phyloP scores from a whole-genome alignment of 352 stramenopile genomes.

The Phytophthora sp. region DNA sequence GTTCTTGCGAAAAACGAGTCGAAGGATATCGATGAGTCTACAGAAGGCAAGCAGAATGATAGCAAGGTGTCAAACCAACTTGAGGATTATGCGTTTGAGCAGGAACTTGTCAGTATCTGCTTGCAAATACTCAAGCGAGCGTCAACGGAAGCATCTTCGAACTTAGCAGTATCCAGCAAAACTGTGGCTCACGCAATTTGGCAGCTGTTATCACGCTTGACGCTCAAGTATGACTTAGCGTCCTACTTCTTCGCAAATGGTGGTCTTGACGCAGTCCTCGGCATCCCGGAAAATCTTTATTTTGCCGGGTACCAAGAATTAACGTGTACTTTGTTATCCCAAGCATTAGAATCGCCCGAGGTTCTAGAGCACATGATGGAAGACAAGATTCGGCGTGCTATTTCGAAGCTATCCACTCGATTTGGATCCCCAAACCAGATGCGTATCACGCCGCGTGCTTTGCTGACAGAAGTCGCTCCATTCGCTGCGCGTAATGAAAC shows the following conservation, averaged over 20 bases:
- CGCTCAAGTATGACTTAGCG: conserved; percentile 75
- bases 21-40: conserved; percentile 17
- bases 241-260: conserved; percentile 57
- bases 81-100: conserved; percentile 32
- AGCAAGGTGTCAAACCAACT: not conserved
- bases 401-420: conserved; percentile 76
- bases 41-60: conserved; percentile 9
- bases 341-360: conserved; percentile 81
- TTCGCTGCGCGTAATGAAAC: conserved; percentile 78
- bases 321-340: conserved; percentile 69
- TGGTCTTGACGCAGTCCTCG: conserved; percentile 68
- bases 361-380: conserved; percentile 89
- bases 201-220: conserved; percentile 75
- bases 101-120: conserved; percentile 45
- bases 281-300: conserved; percentile 43
- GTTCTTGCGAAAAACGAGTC: conserved; percentile 4
- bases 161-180: conserved; percentile 10
- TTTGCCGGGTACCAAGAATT: conserved; percentile 82
- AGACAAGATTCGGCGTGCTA: conserved; percentile 80
- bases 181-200: conserved; percentile 68
- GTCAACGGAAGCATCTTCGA: conserved; percentile 10
- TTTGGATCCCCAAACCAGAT: conserved; percentile 76
- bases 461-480: conserved; percentile 81
- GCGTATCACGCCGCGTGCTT: conserved; percentile 79
- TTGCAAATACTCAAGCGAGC: conserved; percentile 35